Evolutionary conservation across 768 basidiomycete species (phyloP), one percentile per base, ranked within the genome.

Genomic region (Naganishia randhawae): DNA sequence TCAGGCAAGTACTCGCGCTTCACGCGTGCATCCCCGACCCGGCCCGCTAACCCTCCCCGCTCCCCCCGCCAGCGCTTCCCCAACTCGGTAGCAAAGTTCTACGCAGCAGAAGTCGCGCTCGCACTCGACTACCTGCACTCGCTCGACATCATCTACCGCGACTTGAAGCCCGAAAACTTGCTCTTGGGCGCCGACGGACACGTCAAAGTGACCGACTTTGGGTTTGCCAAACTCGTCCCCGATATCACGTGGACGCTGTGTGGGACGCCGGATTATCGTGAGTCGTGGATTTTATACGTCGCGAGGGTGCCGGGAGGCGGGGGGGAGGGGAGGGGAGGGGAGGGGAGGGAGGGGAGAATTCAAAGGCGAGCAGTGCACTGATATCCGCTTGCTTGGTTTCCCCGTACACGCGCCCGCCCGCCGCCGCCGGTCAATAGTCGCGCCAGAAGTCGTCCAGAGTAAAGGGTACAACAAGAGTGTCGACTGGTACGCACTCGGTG

Each of bases 151-250:
- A 81, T 81, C 71, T 81, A 81, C 72, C 76, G 80, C 17, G 80
- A 81, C 70, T 72, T 81, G 41, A 81, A 81, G 69, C 80, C 80
- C 14, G 80, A 81, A 78, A 97, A 97, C 77, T 89, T 97, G 54
- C 84, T 97, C 33, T 85, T 97, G 62, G 91, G 89, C 71, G 84
- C 87, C n/a, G 93, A 96, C 76, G 94, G 94, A 0, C 93, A 97
- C 79, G 92, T 97, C 81, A 96, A 95, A 81, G 88, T 97, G 37
- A 92, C 93, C 17, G 94, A 97, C 78, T 97, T 97, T 74, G 94
- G 94, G 16, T 96, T 97, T 76, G 78, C 80, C 37, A 76, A 77
- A 39, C 73, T 72, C 51, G 61, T 75, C 41, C 77, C 71, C 54
- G 71, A 71, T 54, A 79, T 81, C 57, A 81, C 80, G 2, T 81